phyloP scores from a whole-genome alignment of 2,329 filamentous ascomycete species.

The Pseudogymnoascus destructans region DNA sequence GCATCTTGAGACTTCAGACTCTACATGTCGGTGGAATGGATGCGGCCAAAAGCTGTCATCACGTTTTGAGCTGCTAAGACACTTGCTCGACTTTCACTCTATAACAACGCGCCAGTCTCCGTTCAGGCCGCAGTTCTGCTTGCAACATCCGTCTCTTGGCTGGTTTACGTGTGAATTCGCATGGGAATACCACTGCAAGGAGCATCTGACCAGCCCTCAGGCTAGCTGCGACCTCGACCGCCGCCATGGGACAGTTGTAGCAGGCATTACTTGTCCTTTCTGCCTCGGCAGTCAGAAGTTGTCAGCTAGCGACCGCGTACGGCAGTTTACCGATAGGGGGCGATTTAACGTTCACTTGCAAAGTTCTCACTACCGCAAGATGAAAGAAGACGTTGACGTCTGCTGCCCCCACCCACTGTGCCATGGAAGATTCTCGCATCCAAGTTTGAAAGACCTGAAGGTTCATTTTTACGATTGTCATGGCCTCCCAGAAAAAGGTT shows the following conservation, averaged over 20 bases:
- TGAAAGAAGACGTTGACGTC: neutral
- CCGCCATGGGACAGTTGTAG: neutral
- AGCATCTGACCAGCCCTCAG: neutral
- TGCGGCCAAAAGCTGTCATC: conserved; percentile 5
- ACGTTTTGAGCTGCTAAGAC: neutral
- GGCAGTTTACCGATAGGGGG: neutral
- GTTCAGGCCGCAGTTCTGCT: neutral
- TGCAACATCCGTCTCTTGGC: neutral
- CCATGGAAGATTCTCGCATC: neutral
- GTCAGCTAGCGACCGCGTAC: neutral
- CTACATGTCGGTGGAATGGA: neutral
- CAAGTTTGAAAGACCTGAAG: neutral
- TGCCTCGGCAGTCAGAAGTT: neutral
- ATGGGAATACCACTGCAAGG: neutral
- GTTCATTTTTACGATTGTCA: conserved; percentile 16
- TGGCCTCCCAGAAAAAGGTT: neutral
- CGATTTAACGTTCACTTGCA: conserved; percentile 4
- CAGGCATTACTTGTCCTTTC: conserved; percentile 5
- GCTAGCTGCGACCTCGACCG: neutral
- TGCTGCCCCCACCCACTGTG: neutral
- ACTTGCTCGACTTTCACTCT: conserved; percentile 2
- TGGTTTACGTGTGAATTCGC: neutral
- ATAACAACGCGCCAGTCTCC: neutral
- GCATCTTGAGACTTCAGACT: neutral
- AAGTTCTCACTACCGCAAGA: neutral